Evolutionary conservation across 1,284 basidiomycete species (phyloP).

Genomic region (Xerocomus alliaceus): DNA sequence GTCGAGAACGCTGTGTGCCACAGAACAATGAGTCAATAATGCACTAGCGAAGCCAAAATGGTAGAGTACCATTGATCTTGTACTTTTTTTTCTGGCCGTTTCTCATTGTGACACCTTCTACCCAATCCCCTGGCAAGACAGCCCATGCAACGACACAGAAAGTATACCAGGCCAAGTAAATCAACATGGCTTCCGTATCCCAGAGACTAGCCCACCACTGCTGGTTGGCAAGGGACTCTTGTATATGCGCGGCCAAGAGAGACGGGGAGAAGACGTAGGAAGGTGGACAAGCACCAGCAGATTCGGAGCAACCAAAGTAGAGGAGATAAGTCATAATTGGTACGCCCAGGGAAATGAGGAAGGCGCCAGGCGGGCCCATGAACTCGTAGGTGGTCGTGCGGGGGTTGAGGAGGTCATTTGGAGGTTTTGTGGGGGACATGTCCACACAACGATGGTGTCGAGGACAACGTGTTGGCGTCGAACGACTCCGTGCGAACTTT

Average conservation of each 20-base stretch:
- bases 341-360: constrained; percentile 74
- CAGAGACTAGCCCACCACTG: constrained; percentile 78
- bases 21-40: not conserved
- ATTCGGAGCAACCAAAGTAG: constrained; percentile 86
- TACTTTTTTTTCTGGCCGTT: constrained; percentile 83
- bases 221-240: constrained; percentile 54
- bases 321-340: constrained; percentile 82
- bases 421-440: constrained; percentile 30
- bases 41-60: not conserved
- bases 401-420: constrained; percentile 59
- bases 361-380: constrained; percentile 82
- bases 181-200: constrained; percentile 77
- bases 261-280: constrained; percentile 49
- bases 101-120: constrained; percentile 81
- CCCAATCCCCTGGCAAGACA: constrained; percentile 85
- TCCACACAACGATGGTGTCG: not conserved
- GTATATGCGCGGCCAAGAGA: constrained; percentile 46
- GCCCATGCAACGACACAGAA: constrained; percentile 87
- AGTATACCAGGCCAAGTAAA: constrained; percentile 91
- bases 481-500: constrained; percentile 27
- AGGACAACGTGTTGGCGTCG: not conserved
- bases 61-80: constrained; percentile 88
- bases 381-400: constrained; percentile 82
- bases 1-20: constrained; percentile 79
- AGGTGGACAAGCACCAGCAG: constrained; percentile 77